Percentiles rank a stretch among this genome's conserved stretches.
Conservation (phyloP, 2,329 filamentous ascomycete genomes). For the Sporothrix inflata region DNA sequence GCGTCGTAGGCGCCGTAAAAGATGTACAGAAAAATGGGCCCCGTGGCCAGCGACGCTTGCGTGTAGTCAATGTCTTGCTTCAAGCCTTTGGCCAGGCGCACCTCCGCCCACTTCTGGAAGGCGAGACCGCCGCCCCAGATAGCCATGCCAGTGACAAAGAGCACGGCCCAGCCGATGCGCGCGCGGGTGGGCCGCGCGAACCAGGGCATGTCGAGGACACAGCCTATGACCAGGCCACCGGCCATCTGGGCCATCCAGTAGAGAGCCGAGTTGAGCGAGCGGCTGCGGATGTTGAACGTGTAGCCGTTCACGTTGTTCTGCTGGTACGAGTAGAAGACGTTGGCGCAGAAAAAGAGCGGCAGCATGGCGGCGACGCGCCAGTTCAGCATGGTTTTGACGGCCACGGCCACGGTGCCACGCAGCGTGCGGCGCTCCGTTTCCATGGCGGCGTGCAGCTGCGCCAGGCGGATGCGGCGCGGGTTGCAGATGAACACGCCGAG, state of each 20-base stretch:
- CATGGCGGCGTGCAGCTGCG: slow-evolving; percentile 49
- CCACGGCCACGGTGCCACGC: slow-evolving; percentile 55
- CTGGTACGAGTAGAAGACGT: slow-evolving; percentile 77
- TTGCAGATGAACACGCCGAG: slow-evolving; percentile 54
- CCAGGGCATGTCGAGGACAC: slow-evolving; percentile 48
- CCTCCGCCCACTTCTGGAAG: slow-evolving; percentile 63
- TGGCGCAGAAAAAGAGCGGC: slow-evolving; percentile 74
- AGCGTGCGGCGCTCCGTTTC: slow-evolving; percentile 65
- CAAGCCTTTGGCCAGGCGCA: slow-evolving; percentile 39
- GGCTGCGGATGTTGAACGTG: slow-evolving; percentile 23
- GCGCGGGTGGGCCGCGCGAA: slow-evolving; percentile 52
- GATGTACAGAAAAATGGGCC: slow-evolving; percentile 67
- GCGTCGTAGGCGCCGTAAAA: slow-evolving; percentile 72
- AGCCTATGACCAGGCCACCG: slow-evolving; percentile 52
- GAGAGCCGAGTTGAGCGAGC: slow-evolving; percentile 49
- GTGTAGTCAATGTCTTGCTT: slow-evolving; percentile 46
- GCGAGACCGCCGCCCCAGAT: slow-evolving; percentile 64
- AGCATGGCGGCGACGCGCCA: slow-evolving; percentile 67
- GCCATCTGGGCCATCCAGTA: slow-evolving; percentile 62
- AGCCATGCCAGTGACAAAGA: slow-evolving; percentile 54
- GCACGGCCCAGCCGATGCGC: slow-evolving; percentile 48
- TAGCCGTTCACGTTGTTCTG: slow-evolving; percentile 44
- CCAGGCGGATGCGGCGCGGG: slow-evolving; percentile 44
- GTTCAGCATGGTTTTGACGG: slow-evolving; percentile 45
- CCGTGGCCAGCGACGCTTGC: slow-evolving; percentile 8